phyloP scores from a whole-genome alignment of 2,329 filamentous ascomycete species.

The Helotiales sp. region DNA sequence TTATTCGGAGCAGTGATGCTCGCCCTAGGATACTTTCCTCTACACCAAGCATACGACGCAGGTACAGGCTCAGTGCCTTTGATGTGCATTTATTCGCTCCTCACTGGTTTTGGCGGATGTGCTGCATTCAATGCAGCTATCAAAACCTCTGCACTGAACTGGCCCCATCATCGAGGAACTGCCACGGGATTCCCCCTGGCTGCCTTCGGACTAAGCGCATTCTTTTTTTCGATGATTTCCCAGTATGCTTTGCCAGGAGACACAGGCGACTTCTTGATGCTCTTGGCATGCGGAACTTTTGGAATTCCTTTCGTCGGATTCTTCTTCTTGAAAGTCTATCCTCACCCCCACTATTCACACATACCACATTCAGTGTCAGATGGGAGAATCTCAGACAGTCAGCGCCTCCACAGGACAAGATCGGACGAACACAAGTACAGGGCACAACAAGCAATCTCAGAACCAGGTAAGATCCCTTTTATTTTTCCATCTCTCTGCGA shows the following conservation, averaged over 20 bases:
- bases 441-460: conserved; percentile 41
- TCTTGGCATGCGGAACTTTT: conserved; percentile 80
- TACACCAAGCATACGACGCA: conserved; percentile 74
- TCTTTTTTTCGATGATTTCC: conserved; percentile 88
- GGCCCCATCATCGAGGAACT: conserved; percentile 86
- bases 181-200: conserved; percentile 92
- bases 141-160: conserved; percentile 86
- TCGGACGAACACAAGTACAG: conserved; percentile 44
- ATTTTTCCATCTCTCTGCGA: conserved; percentile 33
- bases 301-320: conserved; percentile 73
- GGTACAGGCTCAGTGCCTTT: conserved; percentile 59
- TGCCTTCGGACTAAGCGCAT: conserved; percentile 90
- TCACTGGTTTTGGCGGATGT: conserved; percentile 87
- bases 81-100: conserved; percentile 80
- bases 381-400: conserved; percentile 30
- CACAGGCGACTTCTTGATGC: conserved; percentile 75
- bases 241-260: conserved; percentile 78
- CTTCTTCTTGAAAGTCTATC: conserved; percentile 80
- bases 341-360: conserved; percentile 48
- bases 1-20: conserved; percentile 73
- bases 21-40: conserved; percentile 79
- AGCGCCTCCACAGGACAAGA: conserved; percentile 44
- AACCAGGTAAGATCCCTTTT: conserved; percentile 64
- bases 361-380: conserved; percentile 39
- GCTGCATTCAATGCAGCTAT: conserved; percentile 86